Conservation (phyloP, 2,329 filamentous ascomycete species). For the Aspergillus transmontanensis region DNA sequence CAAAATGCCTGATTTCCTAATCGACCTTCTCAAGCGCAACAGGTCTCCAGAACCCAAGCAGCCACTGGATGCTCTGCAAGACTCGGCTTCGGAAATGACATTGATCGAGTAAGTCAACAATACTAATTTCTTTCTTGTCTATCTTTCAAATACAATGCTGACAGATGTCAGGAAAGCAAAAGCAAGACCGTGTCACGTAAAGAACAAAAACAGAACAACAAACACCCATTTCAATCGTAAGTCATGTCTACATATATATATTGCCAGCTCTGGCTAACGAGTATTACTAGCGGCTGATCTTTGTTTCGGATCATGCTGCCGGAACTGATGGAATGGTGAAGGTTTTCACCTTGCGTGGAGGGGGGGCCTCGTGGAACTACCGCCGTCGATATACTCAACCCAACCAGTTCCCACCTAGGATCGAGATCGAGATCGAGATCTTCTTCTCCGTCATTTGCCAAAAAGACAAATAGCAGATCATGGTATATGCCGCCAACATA, state of each 20-base stretch:
- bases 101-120: constrained; percentile 10
- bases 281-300: constrained; percentile 8
- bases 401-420: not conserved
- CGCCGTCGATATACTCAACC: not conserved
- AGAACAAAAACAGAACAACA: not conserved
- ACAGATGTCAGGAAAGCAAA: not conserved
- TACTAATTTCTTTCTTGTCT: not conserved
- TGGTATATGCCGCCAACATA: constrained; percentile 9
- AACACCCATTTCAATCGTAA: constrained; percentile 9
- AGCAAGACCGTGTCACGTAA: not conserved
- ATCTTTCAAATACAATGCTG: not conserved
- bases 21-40: constrained; percentile 6
- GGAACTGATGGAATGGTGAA: constrained; percentile 3
- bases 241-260: not conserved
- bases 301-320: constrained; percentile 18
- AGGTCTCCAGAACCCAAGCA: not conserved
- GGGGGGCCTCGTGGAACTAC: not conserved
- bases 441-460: not conserved
- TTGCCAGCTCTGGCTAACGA: not conserved
- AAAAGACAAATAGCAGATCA: constrained; percentile 9
- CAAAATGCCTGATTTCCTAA: constrained; percentile 5
- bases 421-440: not conserved
- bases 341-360: not conserved
- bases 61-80: not conserved
- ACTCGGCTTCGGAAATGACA: constrained; percentile 9